These are phyloP conservation scores for Clonostachys chloroleuca DNA, from an alignment of 2,329 filamentous ascomycete genomes.

Conservation along the genomic window DNA sequence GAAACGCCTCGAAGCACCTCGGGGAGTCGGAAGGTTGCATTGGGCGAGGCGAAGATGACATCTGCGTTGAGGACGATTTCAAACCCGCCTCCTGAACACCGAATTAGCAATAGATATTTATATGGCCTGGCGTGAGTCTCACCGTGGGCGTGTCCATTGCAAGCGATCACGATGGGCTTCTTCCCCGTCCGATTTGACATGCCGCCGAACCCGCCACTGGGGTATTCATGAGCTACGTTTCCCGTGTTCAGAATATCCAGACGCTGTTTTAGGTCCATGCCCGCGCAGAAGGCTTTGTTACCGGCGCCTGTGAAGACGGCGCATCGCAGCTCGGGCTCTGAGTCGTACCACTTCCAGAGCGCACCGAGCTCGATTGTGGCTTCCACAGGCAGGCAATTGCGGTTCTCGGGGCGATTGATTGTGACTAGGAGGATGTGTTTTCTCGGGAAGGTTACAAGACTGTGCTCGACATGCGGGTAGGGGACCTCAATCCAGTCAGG, in stretches of 20 bases:
- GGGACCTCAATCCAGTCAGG: slow-evolving; percentile 23
- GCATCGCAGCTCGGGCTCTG: slow-evolving; percentile 39
- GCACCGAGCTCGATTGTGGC: slow-evolving; percentile 30
- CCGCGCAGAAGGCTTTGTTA: slow-evolving; percentile 45
- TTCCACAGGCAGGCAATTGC: slow-evolving; percentile 33
- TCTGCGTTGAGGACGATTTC: slow-evolving; percentile 40
- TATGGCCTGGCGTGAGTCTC: neutral
- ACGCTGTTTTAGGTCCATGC: slow-evolving; percentile 48
- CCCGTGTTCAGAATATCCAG: slow-evolving; percentile 17
- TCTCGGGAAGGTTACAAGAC: slow-evolving; percentile 30
- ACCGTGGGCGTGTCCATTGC: slow-evolving; percentile 22
- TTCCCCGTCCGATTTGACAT: slow-evolving; percentile 24
- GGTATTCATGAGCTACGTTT: slow-evolving; percentile 22
- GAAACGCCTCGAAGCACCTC: slow-evolving; percentile 55
- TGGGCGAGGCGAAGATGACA: slow-evolving; percentile 48
- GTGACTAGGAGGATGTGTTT: slow-evolving; percentile 35
- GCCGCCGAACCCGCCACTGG: slow-evolving; percentile 21
- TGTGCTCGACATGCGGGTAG: slow-evolving; percentile 21
- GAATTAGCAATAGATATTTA: neutral
- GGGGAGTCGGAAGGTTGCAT: slow-evolving; percentile 49
- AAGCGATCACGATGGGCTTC: slow-evolving; percentile 22
- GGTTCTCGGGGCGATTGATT: slow-evolving; percentile 32
- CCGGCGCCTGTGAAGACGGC: slow-evolving; percentile 48
- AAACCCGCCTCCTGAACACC: slow-evolving; percentile 17
- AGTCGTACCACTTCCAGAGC: slow-evolving; percentile 46